Evolutionary conservation across 768 basidiomycete genomes (phyloP).

Genomic region (Lentinula raphanica): DNA sequence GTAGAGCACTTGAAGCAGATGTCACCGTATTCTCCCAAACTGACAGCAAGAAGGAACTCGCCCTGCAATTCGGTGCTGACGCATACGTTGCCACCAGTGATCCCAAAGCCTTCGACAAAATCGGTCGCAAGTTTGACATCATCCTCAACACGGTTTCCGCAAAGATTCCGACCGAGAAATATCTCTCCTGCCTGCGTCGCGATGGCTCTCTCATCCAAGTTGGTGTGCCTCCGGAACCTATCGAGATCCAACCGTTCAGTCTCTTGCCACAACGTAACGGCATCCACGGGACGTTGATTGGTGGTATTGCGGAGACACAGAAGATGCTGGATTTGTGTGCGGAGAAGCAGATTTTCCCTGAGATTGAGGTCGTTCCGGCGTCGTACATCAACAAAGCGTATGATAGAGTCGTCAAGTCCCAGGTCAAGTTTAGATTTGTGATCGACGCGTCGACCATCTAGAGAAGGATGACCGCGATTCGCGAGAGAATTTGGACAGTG

Average conservation of each 20-base stretch:
- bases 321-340: conserved; percentile 6
- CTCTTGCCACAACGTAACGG: not conserved
- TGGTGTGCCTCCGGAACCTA: not conserved
- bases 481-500: no score
- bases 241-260: not conserved
- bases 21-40: conserved; percentile 46
- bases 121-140: conserved; percentile 31
- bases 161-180: conserved; percentile 12
- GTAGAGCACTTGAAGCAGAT: conserved; percentile 39
- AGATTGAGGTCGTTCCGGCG: not conserved
- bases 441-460: conserved; percentile 3
- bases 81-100: conserved; percentile 36
- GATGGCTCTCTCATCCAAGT: conserved; percentile 5
- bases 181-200: not conserved
- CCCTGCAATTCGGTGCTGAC: conserved; percentile 43
- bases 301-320: conserved; percentile 4
- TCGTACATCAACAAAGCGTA: conserved; percentile 3
- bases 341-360: conserved; percentile 1
- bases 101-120: conserved; percentile 26
- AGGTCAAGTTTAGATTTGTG: conserved; percentile 4
- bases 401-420: conserved; percentile 4
- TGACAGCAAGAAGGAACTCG: conserved; percentile 38
- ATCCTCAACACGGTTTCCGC: conserved; percentile 24
- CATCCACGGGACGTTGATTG: not conserved
- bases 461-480: no score